Evolutionary conservation across 345 rosid species (phyloP), one percentile per base, ranked within the genome.

Genomic region (Gynandropsis gynandra): DNA sequence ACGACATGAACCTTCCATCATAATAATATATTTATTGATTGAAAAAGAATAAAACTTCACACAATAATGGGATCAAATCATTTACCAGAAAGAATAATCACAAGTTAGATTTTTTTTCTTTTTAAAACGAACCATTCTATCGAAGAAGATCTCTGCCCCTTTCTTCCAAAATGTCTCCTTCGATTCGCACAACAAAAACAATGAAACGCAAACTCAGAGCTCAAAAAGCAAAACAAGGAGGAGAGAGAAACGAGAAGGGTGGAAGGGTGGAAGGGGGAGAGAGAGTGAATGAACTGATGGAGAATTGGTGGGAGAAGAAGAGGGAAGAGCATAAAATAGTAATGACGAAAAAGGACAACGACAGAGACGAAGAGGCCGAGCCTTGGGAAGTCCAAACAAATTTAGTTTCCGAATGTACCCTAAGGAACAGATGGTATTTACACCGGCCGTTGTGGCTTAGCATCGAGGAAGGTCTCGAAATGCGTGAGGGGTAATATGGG

Each of bases 361-460:
- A 57, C 58, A 64, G 48, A 50, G 31, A 38, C 34, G 16, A 2
- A 54, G 31, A 62, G 48, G 37, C 16, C 13, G 50, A 54, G 41
- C 57, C 49, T 57, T 57, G 69, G 69, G 63, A 15, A 58, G 27
- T 50, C 50, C 47, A 64, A 64, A 50, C 1, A 3, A 2, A 8
- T 8, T 0, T 0, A 3, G n/a, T 33, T 65, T 47, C 61, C 56
- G 34, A 13, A 12, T 19, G 0, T 10, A 34, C 60, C 70, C 70
- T 65, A 52, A 0, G 8, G 1, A n/a, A 1, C 8, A 7, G 24
- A 46, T 7, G 5, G 24, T 58, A 65, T 58, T 65, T 58, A 65
- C 70, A 65, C 51, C 45, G 56, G 65, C 61, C 65, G 70, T 59
- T 58, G 59, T 18, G 48, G 57, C 60, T 45, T 57, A 9, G 37